A percentile compares a stretch with the other conserved stretches of the same genome.
Evolutionary conservation across 495 filamentous ascomycete genomes (phyloP).

Genomic region (Penicillium flavigenum): DNA sequence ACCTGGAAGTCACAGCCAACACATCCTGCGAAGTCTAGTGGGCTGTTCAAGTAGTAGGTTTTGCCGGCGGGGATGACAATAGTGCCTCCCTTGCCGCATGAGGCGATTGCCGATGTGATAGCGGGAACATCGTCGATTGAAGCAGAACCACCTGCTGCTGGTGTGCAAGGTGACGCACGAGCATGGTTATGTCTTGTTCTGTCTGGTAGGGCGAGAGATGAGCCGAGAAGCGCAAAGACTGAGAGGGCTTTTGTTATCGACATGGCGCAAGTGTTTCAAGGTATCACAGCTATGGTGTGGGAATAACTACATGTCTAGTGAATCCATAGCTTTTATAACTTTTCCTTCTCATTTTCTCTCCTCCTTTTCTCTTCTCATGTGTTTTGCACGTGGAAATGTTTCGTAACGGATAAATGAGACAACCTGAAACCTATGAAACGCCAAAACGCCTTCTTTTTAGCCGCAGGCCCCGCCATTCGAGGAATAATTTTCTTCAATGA

Average conservation of each 20-base stretch:
- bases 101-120: conserved; percentile 35
- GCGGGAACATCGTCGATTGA: conserved; percentile 42
- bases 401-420: background rate
- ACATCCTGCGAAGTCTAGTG: conserved; percentile 41
- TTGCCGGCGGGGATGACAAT: conserved; percentile 43
- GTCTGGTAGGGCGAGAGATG: conserved; percentile 9
- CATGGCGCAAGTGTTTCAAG: conserved; percentile 5
- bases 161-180: conserved; percentile 38
- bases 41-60: conserved; percentile 43
- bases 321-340: background rate
- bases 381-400: background rate
- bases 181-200: conserved; percentile 9
- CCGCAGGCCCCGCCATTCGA: conserved; percentile 15
- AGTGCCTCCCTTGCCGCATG: conserved; percentile 42
- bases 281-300: background rate
- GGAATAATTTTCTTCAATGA: conserved; percentile 11
- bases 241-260: background rate
- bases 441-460: background rate
- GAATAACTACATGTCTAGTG: background rate
- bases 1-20: conserved; percentile 42
- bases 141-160: conserved; percentile 29
- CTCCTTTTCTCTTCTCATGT: background rate
- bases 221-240: conserved; percentile 5
- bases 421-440: conserved; percentile 9
- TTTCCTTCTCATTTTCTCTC: background rate